Percentiles rank a stretch among this genome's conserved stretches.
Evolutionary conservation across 1,139 yeast species (phyloP).

Genomic region (Yamadazyma diospyri): DNA sequence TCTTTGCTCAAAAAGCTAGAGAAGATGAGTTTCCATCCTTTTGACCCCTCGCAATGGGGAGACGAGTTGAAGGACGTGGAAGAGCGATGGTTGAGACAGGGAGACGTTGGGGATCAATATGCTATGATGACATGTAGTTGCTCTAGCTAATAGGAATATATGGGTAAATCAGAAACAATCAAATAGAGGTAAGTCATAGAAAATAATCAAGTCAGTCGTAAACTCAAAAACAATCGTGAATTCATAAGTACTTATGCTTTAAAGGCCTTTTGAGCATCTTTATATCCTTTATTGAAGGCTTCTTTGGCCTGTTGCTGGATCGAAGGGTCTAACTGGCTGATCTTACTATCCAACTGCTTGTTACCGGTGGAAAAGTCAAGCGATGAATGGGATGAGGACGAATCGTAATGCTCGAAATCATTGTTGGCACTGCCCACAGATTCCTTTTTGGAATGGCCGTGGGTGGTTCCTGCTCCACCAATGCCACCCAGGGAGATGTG

Average conservation of each 20-base stretch:
- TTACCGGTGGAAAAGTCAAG: conserved; percentile 31
- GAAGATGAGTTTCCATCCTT: conserved; percentile 64
- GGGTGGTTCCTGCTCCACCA: conserved; percentile 2
- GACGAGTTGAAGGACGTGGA: conserved; percentile 55
- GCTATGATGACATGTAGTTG: conserved; percentile 67
- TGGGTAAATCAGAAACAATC: neutral
- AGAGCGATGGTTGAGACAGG: conserved; percentile 48
- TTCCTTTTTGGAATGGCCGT: conserved; percentile 8
- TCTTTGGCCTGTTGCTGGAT: conserved; percentile 37
- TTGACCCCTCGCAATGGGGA: conserved; percentile 61
- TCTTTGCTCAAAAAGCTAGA: conserved; percentile 50
- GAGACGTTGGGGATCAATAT: conserved; percentile 42
- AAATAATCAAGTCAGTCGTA: neutral
- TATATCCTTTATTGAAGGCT: conserved; percentile 36
- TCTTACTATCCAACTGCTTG: conserved; percentile 30
- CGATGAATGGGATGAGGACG: conserved; percentile 8
- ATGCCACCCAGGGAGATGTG: conserved; percentile 1
- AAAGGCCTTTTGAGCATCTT: conserved; percentile 31
- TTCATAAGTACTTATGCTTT: conserved; percentile 12
- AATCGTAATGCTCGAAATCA: conserved; percentile 7
- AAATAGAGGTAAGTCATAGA: too few relatives aligned
- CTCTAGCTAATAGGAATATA: conserved; percentile 37
- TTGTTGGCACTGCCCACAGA: conserved; percentile 7
- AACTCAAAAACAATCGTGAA: conserved; percentile 1
- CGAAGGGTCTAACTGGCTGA: conserved; percentile 29